These are phyloP conservation scores for Pichia deserticola DNA, from an alignment of 805 yeast species.

Conservation along the genomic window DNA sequence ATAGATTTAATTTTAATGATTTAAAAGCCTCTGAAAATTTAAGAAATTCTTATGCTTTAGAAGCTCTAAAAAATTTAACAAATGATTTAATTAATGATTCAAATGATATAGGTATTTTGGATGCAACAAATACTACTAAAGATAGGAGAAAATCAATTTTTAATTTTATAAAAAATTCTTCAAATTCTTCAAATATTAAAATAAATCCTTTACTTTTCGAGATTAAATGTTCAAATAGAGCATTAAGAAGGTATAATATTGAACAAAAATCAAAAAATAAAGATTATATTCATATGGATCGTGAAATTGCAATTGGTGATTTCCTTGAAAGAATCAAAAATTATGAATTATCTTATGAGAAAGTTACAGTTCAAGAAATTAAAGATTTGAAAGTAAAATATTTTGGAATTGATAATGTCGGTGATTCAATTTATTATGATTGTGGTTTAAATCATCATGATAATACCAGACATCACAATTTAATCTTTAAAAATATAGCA, in stretches of 20 bases:
- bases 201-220: slow-evolving; percentile 50
- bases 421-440: slow-evolving; percentile 29
- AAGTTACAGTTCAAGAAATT: slow-evolving; percentile 30
- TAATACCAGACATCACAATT: slow-evolving; percentile 24
- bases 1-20: slow-evolving; percentile 24
- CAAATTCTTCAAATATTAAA: slow-evolving; percentile 34
- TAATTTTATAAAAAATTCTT: slow-evolving; percentile 44
- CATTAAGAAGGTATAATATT: slow-evolving; percentile 51
- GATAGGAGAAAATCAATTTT: slow-evolving; percentile 50
- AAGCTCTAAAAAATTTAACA: slow-evolving; percentile 72
- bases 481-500: slow-evolving; percentile 16
- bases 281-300: slow-evolving; percentile 50
- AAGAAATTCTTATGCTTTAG: slow-evolving; percentile 92
- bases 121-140: slow-evolving; percentile 59
- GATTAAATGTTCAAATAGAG: slow-evolving; percentile 47
- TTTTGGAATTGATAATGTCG: slow-evolving; percentile 28
- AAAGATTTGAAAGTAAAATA: slow-evolving; percentile 20
- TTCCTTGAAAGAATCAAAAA: slow-evolving; percentile 49
- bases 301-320: slow-evolving; percentile 48
- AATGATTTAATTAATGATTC: slow-evolving; percentile 65
- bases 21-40: slow-evolving; percentile 43
- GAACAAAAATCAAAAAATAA: slow-evolving; percentile 55
- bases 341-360: slow-evolving; percentile 38
- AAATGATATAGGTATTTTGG: slow-evolving; percentile 88
- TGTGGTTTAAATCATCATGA: slow-evolving; percentile 24